Percentiles rank a stretch among this genome's conserved stretches.
phyloP scores from a whole-genome alignment of 345 rosid species.

The Heritiera littoralis region DNA sequence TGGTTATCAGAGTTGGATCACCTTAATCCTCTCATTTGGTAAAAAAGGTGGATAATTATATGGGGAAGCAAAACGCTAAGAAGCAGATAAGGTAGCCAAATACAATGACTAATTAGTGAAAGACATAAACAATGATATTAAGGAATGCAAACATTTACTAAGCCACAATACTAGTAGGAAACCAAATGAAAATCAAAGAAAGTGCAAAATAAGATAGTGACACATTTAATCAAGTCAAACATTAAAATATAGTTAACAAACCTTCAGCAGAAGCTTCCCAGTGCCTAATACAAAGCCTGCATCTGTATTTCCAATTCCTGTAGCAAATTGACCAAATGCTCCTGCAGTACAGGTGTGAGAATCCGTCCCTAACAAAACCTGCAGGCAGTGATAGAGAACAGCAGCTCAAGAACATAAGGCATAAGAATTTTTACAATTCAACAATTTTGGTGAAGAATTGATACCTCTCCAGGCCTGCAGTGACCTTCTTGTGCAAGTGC shows the following conservation, averaged over 20 bases:
- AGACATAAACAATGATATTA: neutral
- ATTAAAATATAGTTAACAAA: constrained; percentile 24
- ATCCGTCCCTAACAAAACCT: constrained; percentile 94
- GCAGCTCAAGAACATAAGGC: neutral
- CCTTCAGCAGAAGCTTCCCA: constrained; percentile 95
- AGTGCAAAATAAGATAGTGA: neutral
- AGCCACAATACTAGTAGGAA: neutral
- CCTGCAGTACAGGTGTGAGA: constrained; percentile 99
- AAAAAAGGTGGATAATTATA: neutral
- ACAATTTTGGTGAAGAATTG: neutral
- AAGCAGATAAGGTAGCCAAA: neutral
- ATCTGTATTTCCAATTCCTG: constrained; percentile 98
- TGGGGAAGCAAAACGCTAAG: neutral
- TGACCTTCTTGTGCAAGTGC: constrained; percentile 99
- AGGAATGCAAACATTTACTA: neutral
- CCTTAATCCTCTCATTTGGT: neutral
- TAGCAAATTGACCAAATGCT: constrained; percentile 98
- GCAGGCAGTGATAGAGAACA: constrained; percentile 21
- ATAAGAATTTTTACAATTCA: neutral
- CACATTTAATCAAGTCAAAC: neutral
- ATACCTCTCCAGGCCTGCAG: constrained; percentile 98
- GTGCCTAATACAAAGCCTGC: constrained; percentile 94
- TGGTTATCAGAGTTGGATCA: neutral
- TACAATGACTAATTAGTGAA: neutral
- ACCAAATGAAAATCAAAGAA: neutral